Evolutionary conservation across 352 stramenopile genomes (phyloP), one percentile per base, ranked within the genome.

Genomic region (Aphanomyces stellatus): DNA sequence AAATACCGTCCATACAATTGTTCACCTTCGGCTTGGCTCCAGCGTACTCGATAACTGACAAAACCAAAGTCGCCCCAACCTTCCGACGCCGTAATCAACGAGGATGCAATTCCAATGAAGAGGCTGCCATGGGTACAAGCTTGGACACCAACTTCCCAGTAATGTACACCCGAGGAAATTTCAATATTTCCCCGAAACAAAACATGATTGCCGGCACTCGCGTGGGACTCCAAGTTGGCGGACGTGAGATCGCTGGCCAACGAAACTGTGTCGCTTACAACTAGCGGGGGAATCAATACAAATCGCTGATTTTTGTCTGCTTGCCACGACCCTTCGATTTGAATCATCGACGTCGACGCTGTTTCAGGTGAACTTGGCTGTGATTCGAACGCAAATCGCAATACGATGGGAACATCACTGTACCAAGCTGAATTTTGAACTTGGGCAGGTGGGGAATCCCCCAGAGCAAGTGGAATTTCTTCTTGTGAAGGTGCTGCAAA

Each of bases 11-110:
- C 59, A 42, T 66, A 66, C 17, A 66, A 35, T 24, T 66, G 59
- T 37, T 66, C 59, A 19, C 59, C 59, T 56, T 66, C 59, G 46
- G 25, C 31, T 37, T 66, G 59, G 59, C 46, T 55, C 59, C 59
- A 66, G 13, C 61, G 72, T 1, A 77, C 77, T 15, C 77, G 78
- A 57, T 87, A 87, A 53, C 85, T 87, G 28, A 87, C 62, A 41
- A 87, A 83, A 19, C 78, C 78, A 49, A 81, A 87, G 11, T 77
- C 78, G 51, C 71, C 76, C 74, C 78, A 83, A n/a, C 59, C 56
- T 41, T 76, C 65, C 15, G 69, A 53, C 30, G 73, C 69, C 27
- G 74, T 71, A 25, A 79, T 71, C 74, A 31, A 78, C 69, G 53
- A 76, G 76, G 22, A 77, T 73, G 53, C 48, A 28, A 68, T 62